Conservation (phyloP, 306 rosid genomes). For the Fragaria ananassa region DNA sequence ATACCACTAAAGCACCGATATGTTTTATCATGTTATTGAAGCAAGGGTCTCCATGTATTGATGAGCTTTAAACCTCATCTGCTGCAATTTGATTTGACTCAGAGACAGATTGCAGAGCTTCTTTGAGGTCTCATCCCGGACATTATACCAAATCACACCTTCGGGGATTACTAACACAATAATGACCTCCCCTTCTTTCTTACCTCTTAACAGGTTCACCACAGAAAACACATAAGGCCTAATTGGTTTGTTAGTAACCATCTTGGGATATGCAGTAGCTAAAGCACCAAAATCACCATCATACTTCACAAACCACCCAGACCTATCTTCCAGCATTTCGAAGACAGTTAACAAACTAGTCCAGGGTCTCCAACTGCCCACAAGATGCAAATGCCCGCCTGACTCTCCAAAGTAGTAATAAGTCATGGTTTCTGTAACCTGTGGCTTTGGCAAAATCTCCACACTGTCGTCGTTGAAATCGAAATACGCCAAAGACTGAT, state of each 20-base stretch:
- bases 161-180: conserved; percentile 25
- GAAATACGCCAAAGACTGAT: conserved; percentile 11
- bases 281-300: conserved; percentile 8
- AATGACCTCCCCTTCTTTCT: conserved; percentile 18
- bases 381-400: neutral
- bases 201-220: conserved; percentile 13
- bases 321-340: conserved; percentile 20
- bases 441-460: conserved; percentile 23
- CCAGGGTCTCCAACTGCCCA: neutral
- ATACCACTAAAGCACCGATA: neutral
- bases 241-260: neutral
- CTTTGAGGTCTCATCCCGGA: conserved; percentile 8
- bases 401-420: conserved; percentile 19
- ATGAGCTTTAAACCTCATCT: conserved; percentile 15
- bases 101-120: neutral
- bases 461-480: conserved; percentile 15
- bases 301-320: conserved; percentile 23
- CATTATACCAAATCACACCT: conserved; percentile 21
- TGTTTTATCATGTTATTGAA: conserved; percentile 20
- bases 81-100: neutral
- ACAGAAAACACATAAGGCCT: conserved; percentile 1
- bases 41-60: conserved; percentile 30
- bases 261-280: conserved; percentile 1
- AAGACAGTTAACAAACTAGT: neutral
- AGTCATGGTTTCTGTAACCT: neutral